These are phyloP conservation scores for Raphanus sativus DNA, from an alignment of 345 rosid genomes.

Conservation along the genomic window DNA sequence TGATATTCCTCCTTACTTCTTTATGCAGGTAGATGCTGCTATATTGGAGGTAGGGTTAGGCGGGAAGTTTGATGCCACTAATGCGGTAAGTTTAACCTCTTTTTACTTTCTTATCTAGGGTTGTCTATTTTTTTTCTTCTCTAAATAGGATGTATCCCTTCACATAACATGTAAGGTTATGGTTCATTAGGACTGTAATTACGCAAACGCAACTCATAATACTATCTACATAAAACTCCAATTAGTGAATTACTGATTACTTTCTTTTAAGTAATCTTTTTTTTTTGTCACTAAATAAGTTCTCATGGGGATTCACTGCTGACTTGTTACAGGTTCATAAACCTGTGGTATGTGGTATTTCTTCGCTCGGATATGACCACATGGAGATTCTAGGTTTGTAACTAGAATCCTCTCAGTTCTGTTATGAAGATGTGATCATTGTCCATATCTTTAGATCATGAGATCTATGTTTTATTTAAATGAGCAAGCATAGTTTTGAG, in stretches of 20 bases:
- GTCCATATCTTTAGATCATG: constrained; percentile 2
- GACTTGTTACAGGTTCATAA: not conserved
- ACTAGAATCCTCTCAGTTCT: not conserved
- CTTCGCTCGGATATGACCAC: not conserved
- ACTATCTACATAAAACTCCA: constrained; percentile 53
- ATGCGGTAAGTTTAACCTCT: constrained; percentile 63
- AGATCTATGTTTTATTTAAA: not conserved
- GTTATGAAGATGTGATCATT: not conserved
- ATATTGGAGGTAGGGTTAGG: constrained; percentile 97
- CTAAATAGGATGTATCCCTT: not conserved
- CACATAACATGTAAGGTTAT: not conserved
- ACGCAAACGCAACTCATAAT: constrained; percentile 57
- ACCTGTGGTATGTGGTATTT: not conserved
- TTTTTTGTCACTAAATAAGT: not conserved
- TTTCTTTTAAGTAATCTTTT: not conserved
- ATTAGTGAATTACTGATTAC: not conserved
- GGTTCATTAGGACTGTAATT: constrained; percentile 46
- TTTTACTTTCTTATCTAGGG: not conserved
- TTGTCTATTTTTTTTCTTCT: not conserved
- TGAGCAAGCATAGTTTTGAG: not conserved
- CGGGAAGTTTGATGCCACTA: constrained; percentile 91
- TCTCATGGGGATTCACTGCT: not conserved
- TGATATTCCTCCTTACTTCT: constrained; percentile 14
- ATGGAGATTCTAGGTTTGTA: not conserved
- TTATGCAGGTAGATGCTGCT: constrained; percentile 83